These are phyloP conservation scores for Cardamine resedifolia DNA, from an alignment of 345 rosid genomes.

Conservation along the genomic window DNA sequence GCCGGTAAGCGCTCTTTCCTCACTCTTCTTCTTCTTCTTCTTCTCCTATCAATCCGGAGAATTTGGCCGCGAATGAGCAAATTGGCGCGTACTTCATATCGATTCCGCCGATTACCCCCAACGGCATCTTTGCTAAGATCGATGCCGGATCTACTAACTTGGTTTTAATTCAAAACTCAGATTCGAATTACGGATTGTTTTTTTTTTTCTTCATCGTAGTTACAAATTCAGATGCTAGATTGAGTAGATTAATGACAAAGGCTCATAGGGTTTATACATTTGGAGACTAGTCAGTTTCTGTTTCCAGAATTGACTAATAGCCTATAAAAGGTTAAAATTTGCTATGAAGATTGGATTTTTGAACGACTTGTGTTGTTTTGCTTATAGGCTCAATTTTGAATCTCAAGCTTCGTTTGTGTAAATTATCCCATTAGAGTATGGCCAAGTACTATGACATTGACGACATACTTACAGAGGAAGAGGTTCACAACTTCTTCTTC, in stretches of 20 bases:
- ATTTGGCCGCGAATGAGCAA: not conserved
- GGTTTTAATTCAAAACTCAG: no score
- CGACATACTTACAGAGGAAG: conserved; percentile 79
- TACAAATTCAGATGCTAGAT: not conserved
- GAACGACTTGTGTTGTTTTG: not conserved
- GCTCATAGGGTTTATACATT: not conserved
- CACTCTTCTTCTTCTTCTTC: not conserved
- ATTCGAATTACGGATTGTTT: not conserved
- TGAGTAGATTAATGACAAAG: not conserved
- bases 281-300: not conserved
- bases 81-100: not conserved
- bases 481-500: conserved; percentile 43
- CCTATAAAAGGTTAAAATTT: not conserved
- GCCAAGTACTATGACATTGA: conserved; percentile 63
- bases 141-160: not conserved
- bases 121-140: not conserved
- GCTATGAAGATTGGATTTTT: no score
- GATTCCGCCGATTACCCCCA: not conserved
- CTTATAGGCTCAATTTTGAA: not conserved
- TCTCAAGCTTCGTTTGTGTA: not conserved
- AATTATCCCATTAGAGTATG: conserved; percentile 32
- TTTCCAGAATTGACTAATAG: not conserved
- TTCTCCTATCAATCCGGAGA: no score
- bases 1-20: not conserved
- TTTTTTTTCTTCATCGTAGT: no score